These are phyloP conservation scores for Aegilops bicornis DNA, from an alignment of 176 grass and related monocot genomes.

Conservation along the genomic window DNA sequence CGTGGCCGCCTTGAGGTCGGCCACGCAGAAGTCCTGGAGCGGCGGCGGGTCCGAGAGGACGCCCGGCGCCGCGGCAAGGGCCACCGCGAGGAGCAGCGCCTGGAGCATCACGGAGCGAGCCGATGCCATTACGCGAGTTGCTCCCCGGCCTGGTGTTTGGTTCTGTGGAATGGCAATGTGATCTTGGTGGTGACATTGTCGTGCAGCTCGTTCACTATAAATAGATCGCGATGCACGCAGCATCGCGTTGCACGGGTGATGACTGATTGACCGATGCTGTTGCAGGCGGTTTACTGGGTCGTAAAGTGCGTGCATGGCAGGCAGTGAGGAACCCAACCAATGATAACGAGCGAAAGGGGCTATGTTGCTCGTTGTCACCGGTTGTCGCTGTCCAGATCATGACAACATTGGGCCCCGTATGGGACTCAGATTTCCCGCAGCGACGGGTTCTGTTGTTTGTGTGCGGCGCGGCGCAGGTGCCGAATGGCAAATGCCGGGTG, in stretches of 20 bases:
- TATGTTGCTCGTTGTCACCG: neutral
- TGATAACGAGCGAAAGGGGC: neutral
- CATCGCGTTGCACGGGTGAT: too few relatives aligned
- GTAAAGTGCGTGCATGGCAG: neutral
- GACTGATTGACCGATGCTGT: neutral
- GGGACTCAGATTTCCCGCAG: neutral
- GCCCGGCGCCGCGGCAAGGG: neutral
- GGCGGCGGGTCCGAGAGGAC: conserved; percentile 26
- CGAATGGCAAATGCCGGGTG: neutral
- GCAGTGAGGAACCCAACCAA: neutral
- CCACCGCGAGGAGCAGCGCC: neutral
- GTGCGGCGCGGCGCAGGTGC: neutral
- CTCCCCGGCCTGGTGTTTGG: neutral
- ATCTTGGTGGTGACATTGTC: neutral
- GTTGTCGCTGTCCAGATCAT: neutral
- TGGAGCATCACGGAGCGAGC: neutral
- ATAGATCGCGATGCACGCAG: neutral
- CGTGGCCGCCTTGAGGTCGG: conserved; percentile 20
- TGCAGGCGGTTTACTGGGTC: conserved; percentile 6
- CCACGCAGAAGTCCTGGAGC: conserved; percentile 66
- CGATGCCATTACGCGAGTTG: neutral
- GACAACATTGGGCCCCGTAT: neutral
- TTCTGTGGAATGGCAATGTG: neutral
- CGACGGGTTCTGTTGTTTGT: neutral
- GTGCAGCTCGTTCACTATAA: neutral